Percentiles rank a stretch among this genome's conserved stretches.
phyloP scores from a whole-genome alignment of 176 grass and related monocot species.

The Melocanna baccifera region DNA sequence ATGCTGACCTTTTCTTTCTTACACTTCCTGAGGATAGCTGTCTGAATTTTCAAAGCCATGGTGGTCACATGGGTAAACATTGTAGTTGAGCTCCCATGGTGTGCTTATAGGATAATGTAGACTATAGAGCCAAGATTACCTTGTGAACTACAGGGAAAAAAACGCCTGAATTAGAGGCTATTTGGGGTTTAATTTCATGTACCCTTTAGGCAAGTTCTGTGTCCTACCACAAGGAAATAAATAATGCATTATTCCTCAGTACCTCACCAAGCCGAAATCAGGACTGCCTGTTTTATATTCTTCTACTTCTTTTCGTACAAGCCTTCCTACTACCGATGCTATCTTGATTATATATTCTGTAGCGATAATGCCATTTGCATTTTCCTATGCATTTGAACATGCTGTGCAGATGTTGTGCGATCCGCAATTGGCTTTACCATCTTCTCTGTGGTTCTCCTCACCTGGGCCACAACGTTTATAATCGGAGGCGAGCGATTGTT shows the following conservation, averaged over 20 bases:
- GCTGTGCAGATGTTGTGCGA: conserved; percentile 71
- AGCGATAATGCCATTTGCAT: background rate
- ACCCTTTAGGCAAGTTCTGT: background rate
- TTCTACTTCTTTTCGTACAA: background rate
- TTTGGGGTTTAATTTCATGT: background rate
- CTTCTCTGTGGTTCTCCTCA: conserved; percentile 59
- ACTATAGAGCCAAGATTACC: background rate
- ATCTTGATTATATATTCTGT: background rate
- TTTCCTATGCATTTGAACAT: background rate
- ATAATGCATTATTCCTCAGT: background rate
- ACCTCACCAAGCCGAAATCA: background rate
- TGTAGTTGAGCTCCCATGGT: background rate
- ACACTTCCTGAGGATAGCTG: background rate
- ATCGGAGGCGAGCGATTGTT: conserved; percentile 73
- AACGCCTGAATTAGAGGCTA: background rate
- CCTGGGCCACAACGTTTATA: conserved; percentile 75
- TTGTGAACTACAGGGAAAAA: background rate
- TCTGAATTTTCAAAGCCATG: background rate
- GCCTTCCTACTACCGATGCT: background rate
- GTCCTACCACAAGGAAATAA: background rate
- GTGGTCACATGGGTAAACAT: background rate
- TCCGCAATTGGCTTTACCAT: conserved; percentile 63
- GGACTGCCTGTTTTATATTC: background rate
- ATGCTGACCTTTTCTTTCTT: background rate
- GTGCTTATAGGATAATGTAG: background rate